Evolutionary conservation across 2,329 filamentous ascomycete genomes (phyloP).

Genomic region (Stagonosporopsis rhizophila): DNA sequence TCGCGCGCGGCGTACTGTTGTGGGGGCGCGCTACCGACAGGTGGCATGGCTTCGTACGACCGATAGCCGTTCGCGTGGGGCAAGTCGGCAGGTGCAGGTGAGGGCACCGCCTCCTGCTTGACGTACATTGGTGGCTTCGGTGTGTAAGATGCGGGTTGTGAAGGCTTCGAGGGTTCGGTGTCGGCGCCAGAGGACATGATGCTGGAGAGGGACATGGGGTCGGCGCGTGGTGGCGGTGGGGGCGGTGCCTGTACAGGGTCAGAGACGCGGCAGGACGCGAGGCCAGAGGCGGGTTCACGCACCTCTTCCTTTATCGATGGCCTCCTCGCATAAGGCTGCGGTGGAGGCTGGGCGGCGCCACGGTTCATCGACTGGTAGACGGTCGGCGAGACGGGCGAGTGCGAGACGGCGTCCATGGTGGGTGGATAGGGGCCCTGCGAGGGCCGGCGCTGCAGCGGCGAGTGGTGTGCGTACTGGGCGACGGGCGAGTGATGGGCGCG

Average conservation of each 20-base stretch:
- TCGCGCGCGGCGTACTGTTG: conserved; percentile 33
- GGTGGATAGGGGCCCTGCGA: conserved; percentile 43
- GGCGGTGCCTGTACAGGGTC: conserved; percentile 47
- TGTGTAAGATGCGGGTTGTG: conserved; percentile 43
- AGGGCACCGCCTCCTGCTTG: conserved; percentile 46
- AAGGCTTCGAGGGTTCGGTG: conserved; percentile 66
- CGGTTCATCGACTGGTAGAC: conserved; percentile 43
- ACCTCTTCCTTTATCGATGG: conserved; percentile 49
- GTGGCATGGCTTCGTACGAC: conserved; percentile 35
- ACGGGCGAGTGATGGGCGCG: conserved; percentile 49
- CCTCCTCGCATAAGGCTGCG: conserved; percentile 38
- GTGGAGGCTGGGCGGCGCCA: conserved; percentile 47
- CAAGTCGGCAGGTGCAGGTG: conserved; percentile 37
- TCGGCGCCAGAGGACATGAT: conserved; percentile 86
- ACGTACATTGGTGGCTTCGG: conserved; percentile 41
- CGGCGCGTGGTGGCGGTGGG: conserved; percentile 78
- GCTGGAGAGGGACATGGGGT: conserved; percentile 96
- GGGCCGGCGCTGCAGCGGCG: conserved; percentile 48
- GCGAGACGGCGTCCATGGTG: conserved; percentile 47
- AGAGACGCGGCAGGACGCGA: conserved; percentile 28
- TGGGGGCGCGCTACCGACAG: conserved; percentile 28
- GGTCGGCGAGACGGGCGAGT: conserved; percentile 49
- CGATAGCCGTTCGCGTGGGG: conserved; percentile 28
- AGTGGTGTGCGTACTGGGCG: conserved; percentile 43
- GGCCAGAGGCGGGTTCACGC: conserved; percentile 18